Base-by-base conservation (phyloP, 2,329 filamentous ascomycete genomes). In the Rhynchosporium graminicola region DNA sequence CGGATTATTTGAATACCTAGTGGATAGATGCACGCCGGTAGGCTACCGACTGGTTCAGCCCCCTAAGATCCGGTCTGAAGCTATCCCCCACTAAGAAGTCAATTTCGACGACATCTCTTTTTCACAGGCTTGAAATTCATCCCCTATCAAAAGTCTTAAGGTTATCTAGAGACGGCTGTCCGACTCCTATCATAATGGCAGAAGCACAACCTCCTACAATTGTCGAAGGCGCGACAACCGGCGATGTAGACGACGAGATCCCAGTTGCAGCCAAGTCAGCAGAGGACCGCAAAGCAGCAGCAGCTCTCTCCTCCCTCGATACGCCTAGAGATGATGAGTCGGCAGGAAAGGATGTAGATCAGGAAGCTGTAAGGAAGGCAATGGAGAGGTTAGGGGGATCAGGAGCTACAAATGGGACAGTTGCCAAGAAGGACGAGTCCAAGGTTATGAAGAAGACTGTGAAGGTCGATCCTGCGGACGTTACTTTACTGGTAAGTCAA, bases 231-330 rank as follows among this genome's bases (percentile, higher is more conserved):
- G 83, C 84, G 63, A 81, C 82, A 36, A 78, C 80, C 51, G 83
- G 80, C 64, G 83, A 87, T 66, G 78, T 82, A 65, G 84, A 87
- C 62, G 83, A 86, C 65, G 83, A 85, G 69, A 76, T 80, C 68
- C 76, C 72, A 12, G 65, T 69, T 20, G 76, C 78, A 61, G 82
- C 83, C 71, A 89, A 87, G 76, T 85, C 83, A 47, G 88, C 89
- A 72, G 89, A 92, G 76, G 89, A 91, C 77, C 87, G 88, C 76
- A 91, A 91, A 76, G 88, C 89, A 51, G 88, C 88, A 46, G 87
- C 87, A 6, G 90, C 89, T 36, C 84, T 92, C 63, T 88, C 87
- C 54, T 84, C 82, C 65, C 86, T 93, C 68, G 89, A 91, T 73
- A 62, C 78, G 48, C 74, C 76, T 43, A 79, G 78, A 62, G 80